These are phyloP conservation scores for Macrophomina tecta DNA, from an alignment of 2,329 filamentous ascomycete species.

Conservation along the genomic window DNA sequence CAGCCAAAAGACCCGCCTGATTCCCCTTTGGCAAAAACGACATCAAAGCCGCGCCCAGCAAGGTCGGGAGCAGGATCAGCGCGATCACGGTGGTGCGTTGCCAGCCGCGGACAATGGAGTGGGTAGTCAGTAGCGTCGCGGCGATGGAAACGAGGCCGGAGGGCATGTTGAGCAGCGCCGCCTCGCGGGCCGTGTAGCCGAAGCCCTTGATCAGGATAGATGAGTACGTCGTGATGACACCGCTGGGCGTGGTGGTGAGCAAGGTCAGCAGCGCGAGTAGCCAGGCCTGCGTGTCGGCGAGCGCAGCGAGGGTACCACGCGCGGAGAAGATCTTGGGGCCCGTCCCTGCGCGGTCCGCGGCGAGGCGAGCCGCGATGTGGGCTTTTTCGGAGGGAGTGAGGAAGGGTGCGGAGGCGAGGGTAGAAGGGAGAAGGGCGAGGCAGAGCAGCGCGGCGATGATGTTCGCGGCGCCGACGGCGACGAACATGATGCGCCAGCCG, in stretches of 20 bases:
- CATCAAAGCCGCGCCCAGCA: slow-evolving; percentile 16
- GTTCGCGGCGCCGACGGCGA: slow-evolving; percentile 53
- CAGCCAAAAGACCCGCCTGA: slow-evolving; percentile 29
- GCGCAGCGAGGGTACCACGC: neutral
- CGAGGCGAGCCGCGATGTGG: neutral
- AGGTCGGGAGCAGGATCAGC: slow-evolving; percentile 36
- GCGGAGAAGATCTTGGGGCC: slow-evolving; percentile 14
- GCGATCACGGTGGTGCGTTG: slow-evolving; percentile 47
- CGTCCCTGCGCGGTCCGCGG: slow-evolving; percentile 8
- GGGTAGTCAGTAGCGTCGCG: slow-evolving; percentile 36
- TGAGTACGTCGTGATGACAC: slow-evolving; percentile 39
- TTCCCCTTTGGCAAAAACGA: slow-evolving; percentile 29
- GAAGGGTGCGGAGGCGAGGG: neutral
- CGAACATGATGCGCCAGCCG: slow-evolving; percentile 61
- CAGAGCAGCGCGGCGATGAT: slow-evolving; percentile 44
- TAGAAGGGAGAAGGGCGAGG: slow-evolving; percentile 25
- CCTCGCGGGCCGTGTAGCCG: slow-evolving; percentile 35
- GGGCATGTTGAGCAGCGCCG: slow-evolving; percentile 58
- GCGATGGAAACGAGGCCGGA: slow-evolving; percentile 54
- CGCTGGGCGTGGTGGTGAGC: slow-evolving; percentile 35
- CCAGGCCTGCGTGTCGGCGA: neutral
- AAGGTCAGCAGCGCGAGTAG: slow-evolving; percentile 10
- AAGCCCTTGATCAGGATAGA: slow-evolving; percentile 39
- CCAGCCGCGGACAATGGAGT: slow-evolving; percentile 38
- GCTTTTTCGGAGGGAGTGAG: slow-evolving; percentile 1